Percentiles rank a stretch among this genome's conserved stretches.
Evolutionary conservation across 2,329 filamentous ascomycete species (phyloP).

Genomic region (Aspergillus candidus): DNA sequence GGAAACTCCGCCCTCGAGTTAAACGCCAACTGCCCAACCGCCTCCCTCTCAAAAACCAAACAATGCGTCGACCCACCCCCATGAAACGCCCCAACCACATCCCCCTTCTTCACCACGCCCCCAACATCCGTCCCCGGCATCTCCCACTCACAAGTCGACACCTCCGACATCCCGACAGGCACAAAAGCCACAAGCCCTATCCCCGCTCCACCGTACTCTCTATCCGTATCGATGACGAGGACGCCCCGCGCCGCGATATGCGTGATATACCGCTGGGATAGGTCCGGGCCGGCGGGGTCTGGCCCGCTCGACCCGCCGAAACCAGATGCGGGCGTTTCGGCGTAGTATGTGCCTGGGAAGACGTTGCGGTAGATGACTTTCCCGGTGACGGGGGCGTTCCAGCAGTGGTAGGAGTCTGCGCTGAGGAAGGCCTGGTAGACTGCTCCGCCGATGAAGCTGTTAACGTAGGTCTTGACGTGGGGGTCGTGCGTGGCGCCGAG

Average conservation of each 20-base stretch:
- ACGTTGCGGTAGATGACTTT: conserved; percentile 54
- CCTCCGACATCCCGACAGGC: conserved; percentile 70
- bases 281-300: conserved; percentile 20
- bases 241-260: conserved; percentile 63
- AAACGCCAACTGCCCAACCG: too few species aligned
- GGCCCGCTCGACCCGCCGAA: conserved; percentile 25
- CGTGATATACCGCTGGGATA: conserved; percentile 60
- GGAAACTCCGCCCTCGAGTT: too few species aligned
- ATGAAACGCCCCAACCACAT: conserved; percentile 3
- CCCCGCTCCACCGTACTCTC: conserved; percentile 32
- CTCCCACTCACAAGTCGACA: conserved; percentile 57
- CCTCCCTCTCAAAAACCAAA: conserved; percentile 1
- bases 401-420: conserved; percentile 63
- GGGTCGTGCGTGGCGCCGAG: conserved; percentile 47
- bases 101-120: background rate
- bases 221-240: conserved; percentile 65
- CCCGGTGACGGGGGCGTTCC: conserved; percentile 64
- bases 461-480: conserved; percentile 1
- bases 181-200: conserved; percentile 67
- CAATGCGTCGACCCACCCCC: conserved; percentile 5
- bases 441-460: conserved; percentile 56
- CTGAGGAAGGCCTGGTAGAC: conserved; percentile 67
- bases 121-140: background rate
- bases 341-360: conserved; percentile 62
- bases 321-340: conserved; percentile 47